Evolutionary conservation across 768 basidiomycete genomes (phyloP), one percentile per base, ranked within the genome.

Genomic region (Termitomyces sp.): DNA sequence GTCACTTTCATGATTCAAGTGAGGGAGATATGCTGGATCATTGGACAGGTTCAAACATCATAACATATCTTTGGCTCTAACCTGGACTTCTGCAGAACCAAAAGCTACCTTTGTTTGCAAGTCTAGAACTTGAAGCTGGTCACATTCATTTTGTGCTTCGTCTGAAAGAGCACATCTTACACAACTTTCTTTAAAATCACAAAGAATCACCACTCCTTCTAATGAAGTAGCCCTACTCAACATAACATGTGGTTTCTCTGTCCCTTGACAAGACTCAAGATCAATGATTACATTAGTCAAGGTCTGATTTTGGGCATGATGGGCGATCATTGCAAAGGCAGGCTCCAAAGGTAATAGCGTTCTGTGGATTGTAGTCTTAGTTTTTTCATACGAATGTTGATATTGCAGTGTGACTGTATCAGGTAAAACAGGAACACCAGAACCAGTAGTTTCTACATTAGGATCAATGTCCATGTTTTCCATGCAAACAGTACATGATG

Each of bases 211-310:
- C 4, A 78, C 33, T 0, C 72, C 71, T 5, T 68, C 33, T 0
- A 79, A 54, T 0, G 62, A 66, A 1, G 54, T 70, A 0, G 67
- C 72, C 0, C 69, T 57, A 6, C 79, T 81, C 0, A 74, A 40
- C 76, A 79, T 79, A 2, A 79, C 75, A 60, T 80, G 79, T 0
- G 75, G 71, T 0, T 70, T 44, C 60, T 78, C 72, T 0, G 67
- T 69, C 0, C 72, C 72, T 5, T 46, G 40, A 34, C 71, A 74
- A 16, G 55, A 55, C 24, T 66, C 37, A 0, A 77, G 26, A 57
- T 79, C 74, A 3, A 78, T 57, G 16, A 77, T 67, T 0, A 65
- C 71, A 4, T 59, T 59, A 0, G 47, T 14, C 34, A 76, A 32
- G 0, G 74, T 73, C 47, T 73, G 69, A 0, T 77, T 76, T 65